A percentile compares a stretch with the other conserved stretches of the same genome.
Conservation (phyloP, 345 rosid species). For the Sonneratia alba region DNA sequence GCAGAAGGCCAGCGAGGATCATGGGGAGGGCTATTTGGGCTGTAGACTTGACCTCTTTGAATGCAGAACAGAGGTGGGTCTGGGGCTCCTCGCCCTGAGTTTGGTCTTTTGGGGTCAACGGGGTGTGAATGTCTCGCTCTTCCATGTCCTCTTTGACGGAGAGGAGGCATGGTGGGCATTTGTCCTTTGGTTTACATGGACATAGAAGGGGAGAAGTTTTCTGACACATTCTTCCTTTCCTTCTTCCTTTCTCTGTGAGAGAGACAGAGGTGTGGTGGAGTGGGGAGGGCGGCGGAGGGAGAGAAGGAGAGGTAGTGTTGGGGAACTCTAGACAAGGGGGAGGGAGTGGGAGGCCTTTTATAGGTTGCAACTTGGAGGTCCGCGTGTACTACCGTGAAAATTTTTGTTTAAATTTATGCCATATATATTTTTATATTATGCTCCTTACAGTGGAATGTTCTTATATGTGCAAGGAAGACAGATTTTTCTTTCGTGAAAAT, state of each 20-base stretch:
- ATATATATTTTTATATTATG: background rate
- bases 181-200: constrained; percentile 2
- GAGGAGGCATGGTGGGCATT: background rate
- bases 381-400: too few species aligned
- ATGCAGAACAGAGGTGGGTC: constrained; percentile 8
- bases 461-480: too few species aligned
- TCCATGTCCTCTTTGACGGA: background rate
- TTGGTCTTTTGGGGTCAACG: background rate
- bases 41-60: constrained; percentile 43
- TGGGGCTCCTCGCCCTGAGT: background rate
- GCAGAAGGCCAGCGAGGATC: constrained; percentile 59
- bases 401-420: too few species aligned
- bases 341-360: too few species aligned
- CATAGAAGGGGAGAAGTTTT: constrained; percentile 4
- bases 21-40: constrained; percentile 56
- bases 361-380: too few species aligned
- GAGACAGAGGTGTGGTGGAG: background rate
- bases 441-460: background rate
- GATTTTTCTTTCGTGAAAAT: too few species aligned
- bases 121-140: background rate
- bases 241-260: background rate
- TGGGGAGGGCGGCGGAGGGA: background rate
- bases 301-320: background rate
- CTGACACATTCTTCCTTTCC: background rate
- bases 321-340: too few species aligned